Evolutionary conservation across 345 rosid species (phyloP).

Genomic region (Clarkia xantiana): DNA sequence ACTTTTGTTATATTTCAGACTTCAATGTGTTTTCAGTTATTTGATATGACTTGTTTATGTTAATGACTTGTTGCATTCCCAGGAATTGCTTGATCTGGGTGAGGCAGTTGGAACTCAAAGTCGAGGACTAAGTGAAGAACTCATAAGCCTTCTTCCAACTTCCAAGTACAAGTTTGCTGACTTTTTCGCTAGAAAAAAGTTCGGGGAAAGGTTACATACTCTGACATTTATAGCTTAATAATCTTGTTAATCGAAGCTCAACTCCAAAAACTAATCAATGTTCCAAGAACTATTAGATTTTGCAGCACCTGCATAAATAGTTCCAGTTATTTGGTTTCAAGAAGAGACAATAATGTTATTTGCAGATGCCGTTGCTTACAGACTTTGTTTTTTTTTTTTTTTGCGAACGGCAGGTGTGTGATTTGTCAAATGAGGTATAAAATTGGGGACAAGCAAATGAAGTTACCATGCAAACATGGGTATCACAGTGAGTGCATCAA

Average conservation of each 20-base stretch:
- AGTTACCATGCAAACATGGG: conserved; percentile 49
- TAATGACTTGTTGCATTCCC: conserved; percentile 7
- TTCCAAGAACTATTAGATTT: no score
- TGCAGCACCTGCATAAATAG: not conserved
- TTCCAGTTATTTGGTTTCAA: not conserved
- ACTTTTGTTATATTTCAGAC: no score
- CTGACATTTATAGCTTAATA: not conserved
- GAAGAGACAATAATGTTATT: not conserved
- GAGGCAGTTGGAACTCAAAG: conserved; percentile 57
- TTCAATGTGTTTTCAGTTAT: no score
- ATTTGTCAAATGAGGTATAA: conserved; percentile 56
- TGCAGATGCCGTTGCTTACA: not conserved
- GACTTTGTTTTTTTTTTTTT: not conserved
- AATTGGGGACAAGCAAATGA: conserved; percentile 41
- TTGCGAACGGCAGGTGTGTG: conserved; percentile 31
- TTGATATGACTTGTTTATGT: conserved; percentile 3
- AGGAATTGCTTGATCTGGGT: conserved; percentile 61
- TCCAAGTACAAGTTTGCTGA: conserved; percentile 44
- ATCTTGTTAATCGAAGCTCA: not conserved
- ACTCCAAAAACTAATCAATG: no score
- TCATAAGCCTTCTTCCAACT: conserved; percentile 45
- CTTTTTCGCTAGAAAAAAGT: conserved; percentile 39
- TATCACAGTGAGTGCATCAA: conserved; percentile 51
- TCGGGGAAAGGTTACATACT: conserved; percentile 36
- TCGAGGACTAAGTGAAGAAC: conserved; percentile 47